Conservation (phyloP, 169 alveolate species). For the Plasmodium cynomolgi region DNA sequence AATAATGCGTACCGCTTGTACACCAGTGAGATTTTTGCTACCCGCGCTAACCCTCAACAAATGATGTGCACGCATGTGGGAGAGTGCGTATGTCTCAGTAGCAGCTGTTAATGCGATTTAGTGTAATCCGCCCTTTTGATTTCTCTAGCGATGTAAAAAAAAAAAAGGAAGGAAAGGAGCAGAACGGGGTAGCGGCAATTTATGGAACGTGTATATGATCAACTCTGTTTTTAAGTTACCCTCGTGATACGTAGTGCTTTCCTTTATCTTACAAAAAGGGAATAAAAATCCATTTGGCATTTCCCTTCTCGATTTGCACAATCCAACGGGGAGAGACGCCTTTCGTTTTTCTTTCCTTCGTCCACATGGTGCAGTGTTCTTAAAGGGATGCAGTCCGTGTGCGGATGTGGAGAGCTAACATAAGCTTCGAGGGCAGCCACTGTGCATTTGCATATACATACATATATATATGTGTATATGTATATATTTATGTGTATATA, state of each 20-base stretch:
- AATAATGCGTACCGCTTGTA: too few species aligned
- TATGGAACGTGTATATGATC: neutral
- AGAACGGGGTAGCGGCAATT: neutral
- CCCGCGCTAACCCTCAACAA: too few species aligned
- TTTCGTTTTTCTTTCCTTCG: neutral
- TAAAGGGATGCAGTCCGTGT: neutral
- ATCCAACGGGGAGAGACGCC: neutral
- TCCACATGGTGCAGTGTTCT: neutral
- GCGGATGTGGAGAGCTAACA: neutral
- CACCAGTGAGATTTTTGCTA: too few species aligned
- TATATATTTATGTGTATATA: neutral
- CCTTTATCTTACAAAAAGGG: neutral
- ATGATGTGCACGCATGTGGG: neutral
- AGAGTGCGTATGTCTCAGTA: neutral
- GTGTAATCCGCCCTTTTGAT: too few species aligned
- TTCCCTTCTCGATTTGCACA: neutral
- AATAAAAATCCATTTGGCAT: neutral
- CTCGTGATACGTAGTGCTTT: neutral
- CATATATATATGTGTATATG: too few species aligned
- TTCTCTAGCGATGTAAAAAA: too few species aligned
- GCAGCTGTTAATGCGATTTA: neutral
- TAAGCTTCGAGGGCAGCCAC: neutral
- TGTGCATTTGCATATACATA: constrained; percentile 11
- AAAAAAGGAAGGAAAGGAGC: neutral
- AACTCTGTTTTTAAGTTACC: neutral